phyloP scores from a whole-genome alignment of 1,284 basidiomycete species.

The Singerocomus inundabilis region DNA sequence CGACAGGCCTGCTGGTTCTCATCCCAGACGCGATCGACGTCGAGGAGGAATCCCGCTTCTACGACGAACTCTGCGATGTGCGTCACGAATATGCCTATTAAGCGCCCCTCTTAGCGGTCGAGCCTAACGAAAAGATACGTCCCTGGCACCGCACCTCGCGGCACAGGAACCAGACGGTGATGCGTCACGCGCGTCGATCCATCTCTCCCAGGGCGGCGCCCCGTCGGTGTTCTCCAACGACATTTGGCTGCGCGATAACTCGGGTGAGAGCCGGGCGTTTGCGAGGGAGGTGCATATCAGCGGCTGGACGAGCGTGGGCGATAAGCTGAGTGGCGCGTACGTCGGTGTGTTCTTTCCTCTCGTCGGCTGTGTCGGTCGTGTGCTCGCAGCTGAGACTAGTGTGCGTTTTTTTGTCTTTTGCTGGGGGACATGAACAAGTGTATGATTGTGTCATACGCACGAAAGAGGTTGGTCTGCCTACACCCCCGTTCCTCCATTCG shows the following conservation, averaged over 20 bases:
- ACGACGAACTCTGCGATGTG: conserved; percentile 47
- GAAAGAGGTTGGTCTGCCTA: conserved; percentile 44
- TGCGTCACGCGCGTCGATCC: conserved; percentile 13
- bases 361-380: background rate
- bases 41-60: conserved; percentile 47
- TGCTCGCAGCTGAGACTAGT: too few relatives aligned
- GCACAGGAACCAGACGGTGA: conserved; percentile 25
- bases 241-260: conserved; percentile 63
- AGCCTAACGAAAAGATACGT: too few relatives aligned
- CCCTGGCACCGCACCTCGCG: too few relatives aligned
- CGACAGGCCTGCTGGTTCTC: conserved; percentile 26
- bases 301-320: conserved; percentile 70
- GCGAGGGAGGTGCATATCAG: conserved; percentile 60
- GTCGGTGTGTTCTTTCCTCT: conserved; percentile 44
- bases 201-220: conserved; percentile 38
- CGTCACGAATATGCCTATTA: too few relatives aligned
- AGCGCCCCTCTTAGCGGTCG: too few relatives aligned
- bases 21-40: conserved; percentile 41
- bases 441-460: conserved; percentile 66
- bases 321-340: conserved; percentile 58
- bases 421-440: conserved; percentile 39
- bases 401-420: too few relatives aligned
- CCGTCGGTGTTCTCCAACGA: conserved; percentile 61
- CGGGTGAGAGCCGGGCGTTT: conserved; percentile 51
- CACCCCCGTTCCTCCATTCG: background rate